Conservation (phyloP, 805 yeast genomes). For the Wickerhamomyces ciferrii region DNA sequence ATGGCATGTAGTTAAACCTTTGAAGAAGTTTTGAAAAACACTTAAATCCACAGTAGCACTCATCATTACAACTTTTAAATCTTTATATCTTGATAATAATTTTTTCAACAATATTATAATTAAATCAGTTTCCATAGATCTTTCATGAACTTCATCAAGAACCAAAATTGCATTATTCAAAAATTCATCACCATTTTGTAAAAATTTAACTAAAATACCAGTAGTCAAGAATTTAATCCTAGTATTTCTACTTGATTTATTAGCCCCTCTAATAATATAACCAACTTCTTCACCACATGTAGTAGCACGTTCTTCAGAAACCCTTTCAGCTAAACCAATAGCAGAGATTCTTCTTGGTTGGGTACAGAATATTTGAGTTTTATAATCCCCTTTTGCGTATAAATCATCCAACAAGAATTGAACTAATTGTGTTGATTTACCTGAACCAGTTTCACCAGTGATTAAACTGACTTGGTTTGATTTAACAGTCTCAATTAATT, state of each 20-base stretch:
- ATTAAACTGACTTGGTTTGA: conserved; percentile 63
- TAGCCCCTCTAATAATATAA: conserved; percentile 86
- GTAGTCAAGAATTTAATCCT: conserved; percentile 87
- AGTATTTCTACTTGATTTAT: conserved; percentile 54
- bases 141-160: conserved; percentile 95
- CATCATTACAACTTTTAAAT: conserved; percentile 75
- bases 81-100: conserved; percentile 38
- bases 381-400: conserved; percentile 36
- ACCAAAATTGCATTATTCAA: conserved; percentile 60
- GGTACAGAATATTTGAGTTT: conserved; percentile 71
- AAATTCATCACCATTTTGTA: conserved; percentile 47
- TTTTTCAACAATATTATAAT: conserved; percentile 71
- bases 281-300: conserved; percentile 77
- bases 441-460: conserved; percentile 98
- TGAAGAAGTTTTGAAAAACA: conserved; percentile 63
- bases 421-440: conserved; percentile 92
- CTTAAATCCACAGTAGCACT: conserved; percentile 85
- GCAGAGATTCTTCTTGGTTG: conserved; percentile 97
- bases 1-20: conserved; percentile 59
- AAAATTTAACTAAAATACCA: conserved; percentile 83
- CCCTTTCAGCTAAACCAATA: conserved; percentile 89
- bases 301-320: conserved; percentile 68
- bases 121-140: conserved; percentile 88
- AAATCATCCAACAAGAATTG: conserved; percentile 80
- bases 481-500: conserved; percentile 51